Evolutionary conservation across 1,284 basidiomycete genomes (phyloP).

Genomic region (Fomitopsis betulina): DNA sequence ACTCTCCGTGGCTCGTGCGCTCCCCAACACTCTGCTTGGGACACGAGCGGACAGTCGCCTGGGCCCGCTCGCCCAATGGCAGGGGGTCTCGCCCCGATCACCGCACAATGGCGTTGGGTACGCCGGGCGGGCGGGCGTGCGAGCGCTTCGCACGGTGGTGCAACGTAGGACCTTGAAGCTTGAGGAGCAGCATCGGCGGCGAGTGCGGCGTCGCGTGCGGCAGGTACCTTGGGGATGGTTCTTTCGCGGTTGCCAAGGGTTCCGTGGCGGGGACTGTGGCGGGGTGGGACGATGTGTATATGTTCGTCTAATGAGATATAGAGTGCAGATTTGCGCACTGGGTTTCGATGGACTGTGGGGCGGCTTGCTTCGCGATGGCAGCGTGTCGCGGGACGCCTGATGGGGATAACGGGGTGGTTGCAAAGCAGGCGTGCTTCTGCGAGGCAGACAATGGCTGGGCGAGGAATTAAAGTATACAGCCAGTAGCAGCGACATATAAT

Average conservation of each 20-base stretch:
- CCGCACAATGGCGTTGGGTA: background rate
- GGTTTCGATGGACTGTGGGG: background rate
- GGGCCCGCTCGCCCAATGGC: background rate
- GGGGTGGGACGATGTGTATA: background rate
- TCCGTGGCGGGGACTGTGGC: background rate
- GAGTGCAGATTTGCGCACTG: conserved; percentile 1
- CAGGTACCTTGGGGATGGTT: background rate
- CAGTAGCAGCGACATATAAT: background rate
- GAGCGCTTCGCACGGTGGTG: conserved; percentile 1
- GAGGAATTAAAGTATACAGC: background rate
- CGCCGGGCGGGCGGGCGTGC: background rate
- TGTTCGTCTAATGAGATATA: conserved; percentile 2
- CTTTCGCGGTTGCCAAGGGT: background rate
- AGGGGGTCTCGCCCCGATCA: background rate
- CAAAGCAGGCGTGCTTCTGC: background rate
- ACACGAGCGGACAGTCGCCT: background rate
- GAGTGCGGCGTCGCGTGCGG: background rate
- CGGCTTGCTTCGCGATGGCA: background rate
- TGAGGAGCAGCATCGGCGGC: background rate
- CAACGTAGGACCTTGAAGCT: background rate
- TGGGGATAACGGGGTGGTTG: background rate
- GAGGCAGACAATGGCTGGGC: background rate
- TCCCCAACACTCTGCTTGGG: background rate
- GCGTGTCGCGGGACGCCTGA: background rate
- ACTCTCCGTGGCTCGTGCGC: background rate